Percentiles rank a stretch among this genome's conserved stretches.
These are phyloP conservation scores for Coprinopsis sp. DNA, from an alignment of 768 basidiomycete species.

Conservation along the genomic window DNA sequence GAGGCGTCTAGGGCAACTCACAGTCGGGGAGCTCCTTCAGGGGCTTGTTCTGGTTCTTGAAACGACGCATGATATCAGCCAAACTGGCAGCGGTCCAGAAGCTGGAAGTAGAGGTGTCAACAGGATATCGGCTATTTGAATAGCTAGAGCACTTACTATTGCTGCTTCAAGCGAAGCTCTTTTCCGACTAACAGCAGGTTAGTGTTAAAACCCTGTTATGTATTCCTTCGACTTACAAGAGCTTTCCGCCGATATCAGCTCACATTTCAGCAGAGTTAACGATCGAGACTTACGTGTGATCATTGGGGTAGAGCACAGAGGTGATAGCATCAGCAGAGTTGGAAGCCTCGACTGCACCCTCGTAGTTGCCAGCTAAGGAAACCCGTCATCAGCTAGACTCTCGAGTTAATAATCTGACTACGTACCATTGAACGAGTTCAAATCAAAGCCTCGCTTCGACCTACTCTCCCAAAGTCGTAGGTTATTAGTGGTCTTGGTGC, in stretches of 20 bases:
- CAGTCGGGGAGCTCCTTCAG: slow-evolving; percentile 81
- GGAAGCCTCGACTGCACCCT: slow-evolving; percentile 79
- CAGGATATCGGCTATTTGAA: not conserved
- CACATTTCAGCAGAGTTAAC: not conserved
- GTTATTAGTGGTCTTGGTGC: slow-evolving; percentile 86
- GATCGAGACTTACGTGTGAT: slow-evolving; percentile 56
- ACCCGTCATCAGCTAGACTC: not conserved
- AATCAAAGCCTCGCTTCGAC: slow-evolving; percentile 87
- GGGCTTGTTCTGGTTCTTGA: slow-evolving; percentile 83
- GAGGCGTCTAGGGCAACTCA: slow-evolving; percentile 27
- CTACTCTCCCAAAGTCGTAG: slow-evolving; percentile 80
- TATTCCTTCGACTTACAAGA: slow-evolving; percentile 35
- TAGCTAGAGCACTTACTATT: slow-evolving; percentile 51
- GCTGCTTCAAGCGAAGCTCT: slow-evolving; percentile 89
- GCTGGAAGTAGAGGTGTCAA: slow-evolving; percentile 20
- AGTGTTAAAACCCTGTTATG: not conserved
- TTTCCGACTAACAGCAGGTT: slow-evolving; percentile 57
- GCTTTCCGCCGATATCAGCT: slow-evolving; percentile 19
- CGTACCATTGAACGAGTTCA: slow-evolving; percentile 91
- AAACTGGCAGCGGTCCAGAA: slow-evolving; percentile 91
- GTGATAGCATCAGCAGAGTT: slow-evolving; percentile 94
- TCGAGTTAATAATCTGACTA: not conserved
- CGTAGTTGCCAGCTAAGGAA: slow-evolving; percentile 81
- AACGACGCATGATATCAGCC: slow-evolving; percentile 86
- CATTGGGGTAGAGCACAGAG: slow-evolving; percentile 93